These are phyloP conservation scores for Monosporascus sp. DNA, from an alignment of 2,329 filamentous ascomycete species.

Conservation along the genomic window DNA sequence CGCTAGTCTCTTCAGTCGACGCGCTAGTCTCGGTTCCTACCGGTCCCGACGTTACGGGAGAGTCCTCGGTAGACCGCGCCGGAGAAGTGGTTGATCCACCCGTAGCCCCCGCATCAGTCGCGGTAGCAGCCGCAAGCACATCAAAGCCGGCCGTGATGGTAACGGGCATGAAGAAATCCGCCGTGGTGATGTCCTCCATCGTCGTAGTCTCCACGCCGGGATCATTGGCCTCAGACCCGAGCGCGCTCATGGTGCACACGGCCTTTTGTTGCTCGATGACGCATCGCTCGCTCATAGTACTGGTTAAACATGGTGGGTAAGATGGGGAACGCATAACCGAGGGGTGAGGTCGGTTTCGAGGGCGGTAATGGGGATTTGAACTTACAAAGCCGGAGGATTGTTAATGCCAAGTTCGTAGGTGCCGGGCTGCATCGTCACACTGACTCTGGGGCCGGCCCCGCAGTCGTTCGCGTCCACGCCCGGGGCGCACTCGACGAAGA, in stretches of 20 bases:
- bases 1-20: not conserved
- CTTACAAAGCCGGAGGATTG: slow-evolving; percentile 2
- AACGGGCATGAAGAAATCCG: slow-evolving; percentile 2
- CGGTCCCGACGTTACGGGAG: not conserved
- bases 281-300: slow-evolving; percentile 3
- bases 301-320: not conserved
- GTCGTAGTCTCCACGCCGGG: slow-evolving; percentile 1
- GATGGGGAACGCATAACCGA: not conserved
- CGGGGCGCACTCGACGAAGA: slow-evolving; percentile 2
- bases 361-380: not conserved
- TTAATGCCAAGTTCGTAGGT: slow-evolving; percentile 1
- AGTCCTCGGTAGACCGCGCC: not conserved
- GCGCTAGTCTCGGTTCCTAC: not conserved
- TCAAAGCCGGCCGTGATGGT: slow-evolving; percentile 4
- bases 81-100: not conserved
- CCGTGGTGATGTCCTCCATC: slow-evolving; percentile 1
- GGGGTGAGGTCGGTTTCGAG: not conserved
- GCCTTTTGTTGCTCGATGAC: slow-evolving; percentile 1
- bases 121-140: not conserved
- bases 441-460: slow-evolving; percentile 2
- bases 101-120: not conserved
- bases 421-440: slow-evolving; percentile 4
- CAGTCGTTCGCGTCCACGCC: slow-evolving; percentile 1
- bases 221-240: slow-evolving; percentile 4
- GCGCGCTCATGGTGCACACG: not conserved